Conservation (phyloP, 2,329 filamentous ascomycete genomes). For the Akanthomyces dipterigenus region DNA sequence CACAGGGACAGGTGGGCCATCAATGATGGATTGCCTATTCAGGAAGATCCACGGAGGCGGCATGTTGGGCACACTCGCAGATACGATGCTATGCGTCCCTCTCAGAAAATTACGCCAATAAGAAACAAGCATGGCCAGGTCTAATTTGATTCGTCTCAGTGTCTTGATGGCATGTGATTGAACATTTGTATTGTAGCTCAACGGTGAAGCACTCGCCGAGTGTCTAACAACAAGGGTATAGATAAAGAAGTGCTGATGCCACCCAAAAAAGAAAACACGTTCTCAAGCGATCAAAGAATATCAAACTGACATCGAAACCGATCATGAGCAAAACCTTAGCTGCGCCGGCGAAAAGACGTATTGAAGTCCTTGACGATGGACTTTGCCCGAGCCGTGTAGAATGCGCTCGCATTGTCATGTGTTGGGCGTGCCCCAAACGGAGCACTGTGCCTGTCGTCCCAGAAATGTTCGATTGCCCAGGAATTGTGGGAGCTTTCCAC, state of each 20-base stretch:
- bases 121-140: not conserved
- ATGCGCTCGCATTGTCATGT: not conserved
- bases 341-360: not conserved
- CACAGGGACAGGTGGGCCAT: not conserved
- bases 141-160: not conserved
- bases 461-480: not conserved
- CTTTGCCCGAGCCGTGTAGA: not conserved
- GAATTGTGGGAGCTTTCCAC: not conserved
- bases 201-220: not conserved
- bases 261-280: not conserved
- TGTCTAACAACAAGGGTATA: not conserved
- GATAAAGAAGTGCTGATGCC: not conserved
- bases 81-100: not conserved
- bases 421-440: not conserved
- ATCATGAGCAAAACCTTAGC: not conserved
- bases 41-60: not conserved
- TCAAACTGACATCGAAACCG: not conserved
- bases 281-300: not conserved
- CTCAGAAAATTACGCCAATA: not conserved
- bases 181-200: not conserved
- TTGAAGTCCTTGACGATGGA: not conserved
- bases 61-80: not conserved
- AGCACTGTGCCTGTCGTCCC: not conserved
- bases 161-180: not conserved
- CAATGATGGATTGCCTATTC: slow-evolving; percentile 1